Evolutionary conservation across 306 rosid genomes (phyloP).

Genomic region (Malus asiatica): DNA sequence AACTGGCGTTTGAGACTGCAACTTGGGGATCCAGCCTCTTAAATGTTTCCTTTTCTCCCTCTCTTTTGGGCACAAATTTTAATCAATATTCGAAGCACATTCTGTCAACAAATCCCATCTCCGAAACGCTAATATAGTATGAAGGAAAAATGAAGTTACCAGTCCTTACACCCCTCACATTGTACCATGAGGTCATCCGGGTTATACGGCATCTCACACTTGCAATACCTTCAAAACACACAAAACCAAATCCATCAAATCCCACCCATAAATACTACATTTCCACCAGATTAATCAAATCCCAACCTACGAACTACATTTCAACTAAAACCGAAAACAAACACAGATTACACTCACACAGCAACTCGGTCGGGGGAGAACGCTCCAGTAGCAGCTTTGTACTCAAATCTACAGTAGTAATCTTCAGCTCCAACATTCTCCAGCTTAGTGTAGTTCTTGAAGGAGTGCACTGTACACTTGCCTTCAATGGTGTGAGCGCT

Average conservation of each 20-base stretch:
- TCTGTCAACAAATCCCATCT: background rate
- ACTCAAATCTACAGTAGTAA: conserved; percentile 80
- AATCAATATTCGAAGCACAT: background rate
- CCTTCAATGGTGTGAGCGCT: conserved; percentile 88
- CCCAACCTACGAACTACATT: background rate
- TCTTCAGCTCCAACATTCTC: conserved; percentile 80
- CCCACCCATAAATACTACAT: background rate
- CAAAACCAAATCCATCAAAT: background rate
- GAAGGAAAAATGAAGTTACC: conserved; percentile 43
- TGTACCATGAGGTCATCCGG: conserved; percentile 97
- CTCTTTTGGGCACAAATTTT: background rate
- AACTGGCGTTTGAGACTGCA: background rate
- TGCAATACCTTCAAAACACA: conserved; percentile 70
- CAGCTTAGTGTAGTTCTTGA: conserved; percentile 79
- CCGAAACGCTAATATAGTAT: background rate
- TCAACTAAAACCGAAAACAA: background rate
- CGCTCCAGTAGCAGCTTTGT: conserved; percentile 82
- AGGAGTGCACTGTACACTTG: conserved; percentile 63
- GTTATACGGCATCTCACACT: conserved; percentile 91
- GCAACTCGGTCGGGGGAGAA: conserved; percentile 88
- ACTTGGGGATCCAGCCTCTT: background rate
- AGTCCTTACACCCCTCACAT: conserved; percentile 94
- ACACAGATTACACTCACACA: conserved; percentile 51
- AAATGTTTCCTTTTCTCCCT: background rate
- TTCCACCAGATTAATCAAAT: background rate